Conservation (phyloP, 352 stramenopile genomes). For the Phytopythium oedochilum region DNA sequence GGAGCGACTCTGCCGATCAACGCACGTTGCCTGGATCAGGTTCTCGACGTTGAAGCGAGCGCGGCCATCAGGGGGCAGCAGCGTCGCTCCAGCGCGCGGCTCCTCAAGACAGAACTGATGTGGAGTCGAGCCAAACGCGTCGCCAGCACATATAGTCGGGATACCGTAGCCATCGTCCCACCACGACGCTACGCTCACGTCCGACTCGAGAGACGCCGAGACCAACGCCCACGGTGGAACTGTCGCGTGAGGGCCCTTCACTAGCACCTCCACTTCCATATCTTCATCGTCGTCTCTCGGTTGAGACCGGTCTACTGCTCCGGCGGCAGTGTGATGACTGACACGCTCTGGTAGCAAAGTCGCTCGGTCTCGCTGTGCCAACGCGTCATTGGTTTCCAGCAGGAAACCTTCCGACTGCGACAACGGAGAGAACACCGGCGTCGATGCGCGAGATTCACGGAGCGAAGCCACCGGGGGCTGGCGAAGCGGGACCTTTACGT, state of each 20-base stretch:
- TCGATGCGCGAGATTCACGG: not conserved
- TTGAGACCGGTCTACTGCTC: not conserved
- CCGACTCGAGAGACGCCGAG: slow-evolving; percentile 38
- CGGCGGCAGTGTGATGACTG: not conserved
- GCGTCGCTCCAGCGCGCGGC: slow-evolving; percentile 22
- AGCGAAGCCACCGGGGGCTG: not conserved
- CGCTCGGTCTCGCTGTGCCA: not conserved
- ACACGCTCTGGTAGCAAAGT: not conserved
- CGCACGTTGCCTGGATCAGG: slow-evolving; percentile 55
- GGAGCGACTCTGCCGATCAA: too few species aligned
- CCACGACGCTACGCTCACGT: slow-evolving; percentile 78
- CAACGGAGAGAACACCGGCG: not conserved
- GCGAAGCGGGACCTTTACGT: not conserved
- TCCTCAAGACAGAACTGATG: slow-evolving; percentile 61
- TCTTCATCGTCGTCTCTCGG: not conserved
- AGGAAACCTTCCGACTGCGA: not conserved
- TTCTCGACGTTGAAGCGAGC: slow-evolving; percentile 77
- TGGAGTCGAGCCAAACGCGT: slow-evolving; percentile 35
- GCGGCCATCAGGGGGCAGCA: slow-evolving; percentile 35
- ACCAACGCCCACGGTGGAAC: slow-evolving; percentile 71
- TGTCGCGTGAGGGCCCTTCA: slow-evolving; percentile 49
- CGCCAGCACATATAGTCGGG: slow-evolving; percentile 67
- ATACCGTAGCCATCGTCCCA: slow-evolving; percentile 73
- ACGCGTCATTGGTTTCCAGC: not conserved
- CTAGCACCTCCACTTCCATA: slow-evolving; percentile 29